Percentiles rank a stretch among this genome's conserved stretches.
phyloP scores from a whole-genome alignment of 208 protist genomes.

The Strigomonas oncopelti region DNA sequence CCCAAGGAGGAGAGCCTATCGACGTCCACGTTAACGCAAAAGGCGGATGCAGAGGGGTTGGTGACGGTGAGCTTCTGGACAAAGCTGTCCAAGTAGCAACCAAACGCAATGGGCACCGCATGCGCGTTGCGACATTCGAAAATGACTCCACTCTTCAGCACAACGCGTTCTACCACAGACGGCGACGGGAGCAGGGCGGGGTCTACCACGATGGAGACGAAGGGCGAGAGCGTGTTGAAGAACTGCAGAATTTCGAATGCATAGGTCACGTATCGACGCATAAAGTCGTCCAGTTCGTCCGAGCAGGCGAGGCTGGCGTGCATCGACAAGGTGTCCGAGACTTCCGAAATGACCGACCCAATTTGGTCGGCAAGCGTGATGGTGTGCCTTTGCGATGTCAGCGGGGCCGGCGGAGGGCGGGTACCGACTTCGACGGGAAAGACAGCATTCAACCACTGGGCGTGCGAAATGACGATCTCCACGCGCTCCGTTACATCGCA shows the following conservation, averaged over 20 bases:
- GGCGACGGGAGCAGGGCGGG: constrained; percentile 40
- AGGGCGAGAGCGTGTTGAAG: constrained; percentile 6
- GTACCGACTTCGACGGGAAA: constrained; percentile 34
- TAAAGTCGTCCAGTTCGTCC: not conserved
- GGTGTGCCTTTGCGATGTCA: not conserved
- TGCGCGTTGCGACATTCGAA: constrained; percentile 36
- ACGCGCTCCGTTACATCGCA: constrained; percentile 38
- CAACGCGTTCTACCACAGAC: constrained; percentile 24
- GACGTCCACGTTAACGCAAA: constrained; percentile 59
- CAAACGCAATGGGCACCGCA: constrained; percentile 52
- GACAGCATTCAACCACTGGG: constrained; percentile 61
- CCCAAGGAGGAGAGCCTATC: constrained; percentile 27
- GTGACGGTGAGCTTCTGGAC: constrained; percentile 32
- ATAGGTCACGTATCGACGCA: not conserved
- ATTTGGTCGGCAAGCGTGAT: not conserved
- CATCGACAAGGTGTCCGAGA: not conserved
- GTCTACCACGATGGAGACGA: constrained; percentile 46
- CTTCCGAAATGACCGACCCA: not conserved
- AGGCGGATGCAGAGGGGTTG: constrained; percentile 34
- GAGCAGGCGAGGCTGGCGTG: not conserved
- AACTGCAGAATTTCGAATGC: not conserved
- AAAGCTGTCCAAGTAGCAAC: constrained; percentile 66
- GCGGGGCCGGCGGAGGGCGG: constrained; percentile 17
- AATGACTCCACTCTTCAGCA: constrained; percentile 31
- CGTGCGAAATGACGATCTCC: constrained; percentile 74